Base-by-base conservation (phyloP, 1,284 basidiomycete species). In the Cryptococcus sp. region DNA sequence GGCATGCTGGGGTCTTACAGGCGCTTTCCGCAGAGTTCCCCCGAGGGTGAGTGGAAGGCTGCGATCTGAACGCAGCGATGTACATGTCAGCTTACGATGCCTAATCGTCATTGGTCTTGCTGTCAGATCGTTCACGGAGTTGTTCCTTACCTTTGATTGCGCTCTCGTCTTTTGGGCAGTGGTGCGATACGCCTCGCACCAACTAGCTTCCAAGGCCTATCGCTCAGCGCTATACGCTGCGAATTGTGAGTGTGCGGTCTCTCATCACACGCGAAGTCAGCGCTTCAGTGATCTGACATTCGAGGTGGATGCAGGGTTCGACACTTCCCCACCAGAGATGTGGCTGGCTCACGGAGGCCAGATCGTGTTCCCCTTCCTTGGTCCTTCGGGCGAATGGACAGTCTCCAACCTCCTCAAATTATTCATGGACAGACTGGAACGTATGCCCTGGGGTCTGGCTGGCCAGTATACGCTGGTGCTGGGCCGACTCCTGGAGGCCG, bases 141-240 rank as follows among this genome's bases (percentile, higher is more conserved):
- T 67, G 16, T 67, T 70, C 27, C 71, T 66, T 66, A 65, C 62
- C 17, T 67, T 73, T 25, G 71, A 73, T 50, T 71, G 66, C 35
- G 69, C 68, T 13, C 48, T 73, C 19, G 60, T 68, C 1, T 54
- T 71, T 39, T 73, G 71, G 71, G 69, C 65, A 13, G 55, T 73
- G 3, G 49, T 64, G 43, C 71, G 71, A 49, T 68, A 68, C 40
- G 69, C 67, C 17, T 45, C 53, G 23, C 47, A 68, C 47, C 56
- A 59, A 23, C 23, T 70, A 27, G 51, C 40, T 10, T 61, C 53
- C 10, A 52, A 46, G 5, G 57, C 56, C 4, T 35, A 60, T 3
- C 41, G 50, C 38, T 61, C 63, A 17, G 69, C 63, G 13, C 54
- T 66, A 2, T 68, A 65, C 38, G 61, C 65, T 38, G 67, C 67